phyloP scores from a whole-genome alignment of 495 filamentous ascomycete genomes.

The Aspergillus steynii region DNA sequence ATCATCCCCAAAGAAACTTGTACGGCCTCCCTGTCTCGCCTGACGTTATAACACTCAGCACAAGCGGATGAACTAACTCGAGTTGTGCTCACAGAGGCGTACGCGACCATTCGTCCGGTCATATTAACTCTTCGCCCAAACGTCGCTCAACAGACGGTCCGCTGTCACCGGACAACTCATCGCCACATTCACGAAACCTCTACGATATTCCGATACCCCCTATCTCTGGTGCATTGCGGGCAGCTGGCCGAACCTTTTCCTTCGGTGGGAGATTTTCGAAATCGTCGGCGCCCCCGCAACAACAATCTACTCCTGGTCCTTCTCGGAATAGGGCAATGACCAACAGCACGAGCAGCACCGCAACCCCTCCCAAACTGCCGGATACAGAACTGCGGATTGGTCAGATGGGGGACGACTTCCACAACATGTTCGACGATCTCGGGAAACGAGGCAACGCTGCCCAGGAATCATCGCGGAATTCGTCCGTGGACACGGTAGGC shows the following conservation, averaged over 20 bases:
- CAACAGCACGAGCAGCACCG: slow-evolving; percentile 61
- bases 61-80: slow-evolving; percentile 32
- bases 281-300: slow-evolving; percentile 42
- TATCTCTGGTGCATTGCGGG: slow-evolving; percentile 54
- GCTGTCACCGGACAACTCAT: slow-evolving; percentile 54
- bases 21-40: slow-evolving; percentile 29
- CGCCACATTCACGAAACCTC: slow-evolving; percentile 49
- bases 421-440: slow-evolving; percentile 64
- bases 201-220: slow-evolving; percentile 59
- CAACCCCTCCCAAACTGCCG: slow-evolving; percentile 69
- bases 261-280: slow-evolving; percentile 56
- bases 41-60: no score
- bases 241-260: slow-evolving; percentile 73
- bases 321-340: slow-evolving; percentile 51
- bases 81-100: slow-evolving; percentile 63
- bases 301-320: slow-evolving; percentile 42
- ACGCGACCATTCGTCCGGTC: slow-evolving; percentile 58
- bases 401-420: slow-evolving; percentile 59
- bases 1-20: slow-evolving; percentile 40
- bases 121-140: slow-evolving; percentile 66
- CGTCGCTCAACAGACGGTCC: slow-evolving; percentile 69
- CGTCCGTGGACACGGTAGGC: slow-evolving; percentile 24
- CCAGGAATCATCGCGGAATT: slow-evolving; percentile 26
- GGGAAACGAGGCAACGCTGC: slow-evolving; percentile 53
- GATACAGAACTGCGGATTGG: slow-evolving; percentile 55